phyloP scores from a whole-genome alignment of 345 rosid genomes.

The Populus davidiana region DNA sequence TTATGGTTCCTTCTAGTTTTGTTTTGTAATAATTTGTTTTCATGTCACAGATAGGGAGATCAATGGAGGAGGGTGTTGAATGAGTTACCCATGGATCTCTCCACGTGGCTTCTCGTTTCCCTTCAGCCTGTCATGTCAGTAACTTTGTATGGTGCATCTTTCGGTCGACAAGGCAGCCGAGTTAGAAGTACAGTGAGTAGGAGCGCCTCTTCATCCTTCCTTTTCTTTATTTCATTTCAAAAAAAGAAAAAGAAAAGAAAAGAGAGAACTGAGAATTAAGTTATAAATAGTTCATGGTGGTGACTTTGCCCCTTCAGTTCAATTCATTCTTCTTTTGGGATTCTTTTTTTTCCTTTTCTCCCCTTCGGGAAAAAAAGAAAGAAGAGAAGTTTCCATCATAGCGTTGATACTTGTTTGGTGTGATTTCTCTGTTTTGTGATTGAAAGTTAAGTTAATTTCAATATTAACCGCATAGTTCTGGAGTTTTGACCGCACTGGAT shows the following conservation, averaged over 20 bases:
- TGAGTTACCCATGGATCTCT: constrained; percentile 4
- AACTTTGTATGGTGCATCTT: constrained; percentile 12
- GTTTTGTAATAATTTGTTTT: neutral
- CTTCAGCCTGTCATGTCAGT: constrained; percentile 13
- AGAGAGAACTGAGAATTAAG: constrained; percentile 25
- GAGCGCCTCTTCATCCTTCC: constrained; percentile 14
- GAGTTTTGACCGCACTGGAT: neutral
- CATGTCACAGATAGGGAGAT: constrained; percentile 27
- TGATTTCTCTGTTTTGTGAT: constrained; percentile 26
- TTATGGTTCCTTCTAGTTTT: neutral
- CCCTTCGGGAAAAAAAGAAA: neutral
- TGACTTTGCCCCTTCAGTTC: constrained; percentile 25
- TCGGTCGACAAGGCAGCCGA: constrained; percentile 32
- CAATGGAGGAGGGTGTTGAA: constrained; percentile 8
- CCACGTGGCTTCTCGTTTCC: constrained; percentile 19
- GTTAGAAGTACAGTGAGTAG: constrained; percentile 39
- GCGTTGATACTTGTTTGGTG: constrained; percentile 24
- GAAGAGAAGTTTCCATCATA: constrained; percentile 16
- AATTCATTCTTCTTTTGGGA: constrained; percentile 15
- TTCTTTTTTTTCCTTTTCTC: neutral
- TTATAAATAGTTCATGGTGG: constrained; percentile 39
- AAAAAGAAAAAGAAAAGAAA: neutral
- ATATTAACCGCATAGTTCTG: neutral
- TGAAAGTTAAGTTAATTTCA: constrained; percentile 17
- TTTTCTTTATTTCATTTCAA: neutral